Base-by-base conservation (phyloP, 257 asterid species). In the Salvia hispanica region DNA sequence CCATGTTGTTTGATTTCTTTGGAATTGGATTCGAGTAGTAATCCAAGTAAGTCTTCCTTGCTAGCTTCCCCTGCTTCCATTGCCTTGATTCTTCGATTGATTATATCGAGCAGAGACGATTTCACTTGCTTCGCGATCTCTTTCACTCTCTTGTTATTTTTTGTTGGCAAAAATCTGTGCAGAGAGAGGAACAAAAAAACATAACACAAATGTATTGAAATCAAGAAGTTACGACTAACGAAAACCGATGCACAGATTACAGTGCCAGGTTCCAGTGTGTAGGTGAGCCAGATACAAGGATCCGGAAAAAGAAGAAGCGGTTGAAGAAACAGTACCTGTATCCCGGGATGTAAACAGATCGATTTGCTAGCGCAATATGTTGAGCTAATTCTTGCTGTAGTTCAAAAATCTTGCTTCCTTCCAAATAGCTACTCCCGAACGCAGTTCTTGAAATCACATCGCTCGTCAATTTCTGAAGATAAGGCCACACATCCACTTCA, bases 371-470 rank as follows among this genome's bases (percentile, higher is more conserved):
- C 31, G 0, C 9, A 10, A 40, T 2, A 40, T 40, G 45, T 40
- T 40, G 10, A 10, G 45, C 12, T 40, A 8, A 7, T 40, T 40
- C 88, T 5, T 45, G 71, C 42, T 82, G 90, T 16, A 84, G 89
- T 34, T 84, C 78, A 67, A 81, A 86, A 45, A 86, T 73, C 56
- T 36, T 76, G 40, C 72, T 67, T 1, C 89, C 93, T 74, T 83
- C 84, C 58, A 67, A 76, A 39, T 79, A 81, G 66, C 45, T 78
- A 43, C 85, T 80, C 3, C 89, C 92, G 70, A 83, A 85, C 0
- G 89, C 85, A 42, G 84, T 77, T 13, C 86, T 66, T 0, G 88
- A 83, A 31, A 85, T 81, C 18, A 71, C 87, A 51, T 85, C 84
- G 1, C 82, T 58, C 0, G 88, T 78, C 18, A 86, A 36, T 9